Conservation (phyloP, 192 early-diverging fungal genomes). For the Coemansia sp. region DNA sequence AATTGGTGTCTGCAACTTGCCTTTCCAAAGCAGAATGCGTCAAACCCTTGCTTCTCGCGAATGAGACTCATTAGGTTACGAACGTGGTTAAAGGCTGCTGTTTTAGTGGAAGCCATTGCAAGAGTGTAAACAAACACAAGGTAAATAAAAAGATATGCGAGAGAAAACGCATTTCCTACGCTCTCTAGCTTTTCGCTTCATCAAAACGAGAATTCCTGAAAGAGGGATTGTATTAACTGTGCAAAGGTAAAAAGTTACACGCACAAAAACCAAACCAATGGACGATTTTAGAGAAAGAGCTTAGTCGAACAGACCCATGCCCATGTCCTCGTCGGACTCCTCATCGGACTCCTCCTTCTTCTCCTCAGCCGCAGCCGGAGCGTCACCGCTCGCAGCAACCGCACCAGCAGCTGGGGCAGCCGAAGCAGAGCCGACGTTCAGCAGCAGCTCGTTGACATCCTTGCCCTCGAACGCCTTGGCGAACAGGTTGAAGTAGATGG, state of each 20-base stretch:
- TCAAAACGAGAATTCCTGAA: background rate
- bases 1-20: constrained; percentile 12
- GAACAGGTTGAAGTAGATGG: constrained; percentile 94
- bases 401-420: constrained; percentile 57
- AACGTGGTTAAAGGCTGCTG: constrained; percentile 15
- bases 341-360: constrained; percentile 67
- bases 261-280: background rate
- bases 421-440: constrained; percentile 79
- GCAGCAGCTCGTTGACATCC: constrained; percentile 84
- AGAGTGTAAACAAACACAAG: background rate
- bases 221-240: constrained; percentile 6
- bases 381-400: constrained; percentile 53
- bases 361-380: constrained; percentile 57
- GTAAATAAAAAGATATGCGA: background rate
- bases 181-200: background rate
- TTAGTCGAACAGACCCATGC: constrained; percentile 73
- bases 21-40: constrained; percentile 31
- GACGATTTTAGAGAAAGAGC: background rate
- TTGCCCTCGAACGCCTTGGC: constrained; percentile 97
- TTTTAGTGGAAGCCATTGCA: background rate
- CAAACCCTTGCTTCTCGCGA: constrained; percentile 25
- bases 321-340: constrained; percentile 84
- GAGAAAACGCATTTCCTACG: too few relatives aligned
- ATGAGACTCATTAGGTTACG: constrained; percentile 12
- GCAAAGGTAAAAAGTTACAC: constrained; percentile 2